Evolutionary conservation across 768 basidiomycete species (phyloP).

Genomic region (Candolleomyces efflorescens): DNA sequence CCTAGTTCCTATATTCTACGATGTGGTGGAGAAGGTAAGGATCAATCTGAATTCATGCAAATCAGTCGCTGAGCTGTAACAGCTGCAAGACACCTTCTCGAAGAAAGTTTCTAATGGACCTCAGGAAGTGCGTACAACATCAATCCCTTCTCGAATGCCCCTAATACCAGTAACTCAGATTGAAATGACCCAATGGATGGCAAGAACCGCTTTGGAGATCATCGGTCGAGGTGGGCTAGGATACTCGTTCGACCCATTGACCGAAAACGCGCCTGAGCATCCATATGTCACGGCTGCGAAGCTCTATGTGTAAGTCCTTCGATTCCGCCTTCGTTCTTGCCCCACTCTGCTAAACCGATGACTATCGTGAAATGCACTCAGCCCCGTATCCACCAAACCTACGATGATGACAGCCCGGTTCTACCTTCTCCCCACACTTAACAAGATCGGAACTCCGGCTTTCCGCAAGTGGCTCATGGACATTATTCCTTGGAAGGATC

Average conservation of each 20-base stretch:
- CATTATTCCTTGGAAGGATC: constrained; percentile 22
- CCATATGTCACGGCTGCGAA: constrained; percentile 25
- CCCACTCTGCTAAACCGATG: constrained; percentile 1
- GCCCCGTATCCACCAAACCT: not conserved
- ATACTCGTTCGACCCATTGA: constrained; percentile 27
- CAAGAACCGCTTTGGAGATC: constrained; percentile 25
- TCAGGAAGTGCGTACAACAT: constrained; percentile 20
- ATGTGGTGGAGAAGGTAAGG: constrained; percentile 20
- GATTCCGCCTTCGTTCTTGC: not conserved
- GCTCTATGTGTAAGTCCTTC: constrained; percentile 21
- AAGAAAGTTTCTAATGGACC: constrained; percentile 23
- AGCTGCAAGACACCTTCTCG: constrained; percentile 24
- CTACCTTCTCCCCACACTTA: constrained; percentile 12
- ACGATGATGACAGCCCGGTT: constrained; percentile 1
- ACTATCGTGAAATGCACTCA: constrained; percentile 8
- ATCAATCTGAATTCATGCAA: not conserved
- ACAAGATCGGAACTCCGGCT: constrained; percentile 21
- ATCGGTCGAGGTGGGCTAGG: constrained; percentile 29
- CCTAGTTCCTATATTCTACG: constrained; percentile 26
- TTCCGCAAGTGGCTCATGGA: constrained; percentile 32
- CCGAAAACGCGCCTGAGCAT: constrained; percentile 19
- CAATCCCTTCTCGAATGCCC: constrained; percentile 6
- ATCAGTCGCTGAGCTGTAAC: not conserved
- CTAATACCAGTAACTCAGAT: constrained; percentile 3
- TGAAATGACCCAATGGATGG: constrained; percentile 21